Base-by-base conservation (phyloP, 331 rosid species). In the Stylosanthes scabra region DNA sequence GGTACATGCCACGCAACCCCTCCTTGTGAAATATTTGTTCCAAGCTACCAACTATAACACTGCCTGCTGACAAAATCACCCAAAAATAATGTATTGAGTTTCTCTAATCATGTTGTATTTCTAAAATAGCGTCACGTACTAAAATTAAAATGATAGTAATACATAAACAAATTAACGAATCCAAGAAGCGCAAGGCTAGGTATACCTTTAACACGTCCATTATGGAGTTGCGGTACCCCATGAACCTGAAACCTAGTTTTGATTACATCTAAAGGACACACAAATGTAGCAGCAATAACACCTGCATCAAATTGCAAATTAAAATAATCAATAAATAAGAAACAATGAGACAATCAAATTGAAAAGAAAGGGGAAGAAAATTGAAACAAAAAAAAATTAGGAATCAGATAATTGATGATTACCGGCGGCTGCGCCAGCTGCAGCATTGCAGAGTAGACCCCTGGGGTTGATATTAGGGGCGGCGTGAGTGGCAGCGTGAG, bases 361-460 rank as follows among this genome's bases (percentile, higher is more conserved):
- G 39, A 34, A 34, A 34, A 34, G 0, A 34, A 6, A 40, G 11
- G 12, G 34, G 20, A 49, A 2, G 6, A 6, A 68, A 45, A 56
- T 16, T 2, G 29, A 57, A 72, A 72, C 13, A 51, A 39, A 8
- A 6, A 27, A 44, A 6, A 0, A 31, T 7, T 7, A 42, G 46
- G 10, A 66, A 55, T 3, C 31, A 45, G 66, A 64, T 3, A 31
- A 61, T 42, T 7, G 76, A 42, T 42, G 13, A 40, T 52, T n/a
- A 91, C 97, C 97, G 41, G 96, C 96, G 50, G 96, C 83, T 2
- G 96, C 97, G 74, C 97, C 97, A 47, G 97, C 90, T 10, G 91
- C 96, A 3, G 96, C 97, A 80, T 87, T 89, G 80, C 91, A 89
- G 54, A 91, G 91, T 50, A 86, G 66, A 37, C 81, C 88, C 68